Evolutionary conservation across 2,329 filamentous ascomycete species (phyloP).

Genomic region (Tolypocladium amazonense): DNA sequence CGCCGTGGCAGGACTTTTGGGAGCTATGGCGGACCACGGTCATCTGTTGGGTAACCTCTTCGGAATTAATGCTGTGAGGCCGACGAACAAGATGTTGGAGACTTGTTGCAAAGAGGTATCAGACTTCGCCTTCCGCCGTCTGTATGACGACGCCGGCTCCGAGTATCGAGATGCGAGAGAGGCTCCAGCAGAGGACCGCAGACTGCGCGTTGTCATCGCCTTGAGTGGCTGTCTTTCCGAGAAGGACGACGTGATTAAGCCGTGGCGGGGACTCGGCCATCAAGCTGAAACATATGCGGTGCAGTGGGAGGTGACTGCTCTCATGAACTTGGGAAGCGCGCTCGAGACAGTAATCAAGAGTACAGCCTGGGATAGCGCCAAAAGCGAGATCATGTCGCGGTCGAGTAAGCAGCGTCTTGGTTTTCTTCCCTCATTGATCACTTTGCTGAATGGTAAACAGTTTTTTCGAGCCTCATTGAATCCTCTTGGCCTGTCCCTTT

Average conservation of each 20-base stretch:
- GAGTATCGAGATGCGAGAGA: conserved; percentile 38
- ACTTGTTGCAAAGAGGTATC: conserved; percentile 77
- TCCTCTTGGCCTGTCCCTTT: conserved; percentile 52
- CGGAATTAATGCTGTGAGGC: conserved; percentile 78
- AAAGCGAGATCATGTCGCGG: conserved; percentile 33
- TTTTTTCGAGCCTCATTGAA: conserved; percentile 45
- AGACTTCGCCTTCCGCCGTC: conserved; percentile 77
- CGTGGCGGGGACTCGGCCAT: conserved; percentile 67
- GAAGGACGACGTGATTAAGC: conserved; percentile 55
- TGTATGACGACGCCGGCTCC: conserved; percentile 37
- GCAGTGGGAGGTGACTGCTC: conserved; percentile 69
- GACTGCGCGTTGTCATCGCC: conserved; percentile 72
- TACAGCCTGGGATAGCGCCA: conserved; percentile 67
- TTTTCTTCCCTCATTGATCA: not conserved
- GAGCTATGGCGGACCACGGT: conserved; percentile 67
- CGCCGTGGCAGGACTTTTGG: conserved; percentile 68
- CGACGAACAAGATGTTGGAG: conserved; percentile 80
- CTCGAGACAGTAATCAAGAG: conserved; percentile 70
- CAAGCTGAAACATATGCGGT: conserved; percentile 73
- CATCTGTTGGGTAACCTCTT: conserved; percentile 78
- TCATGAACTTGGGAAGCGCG: conserved; percentile 67
- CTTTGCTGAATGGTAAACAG: conserved; percentile 17
- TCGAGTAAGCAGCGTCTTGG: conserved; percentile 28
- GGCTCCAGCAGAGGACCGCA: conserved; percentile 46
- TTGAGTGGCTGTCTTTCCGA: conserved; percentile 73